Percentiles rank a stretch among this genome's conserved stretches.
phyloP scores from a whole-genome alignment of 2,329 filamentous ascomycete species.

The Elsinoe arachidis region DNA sequence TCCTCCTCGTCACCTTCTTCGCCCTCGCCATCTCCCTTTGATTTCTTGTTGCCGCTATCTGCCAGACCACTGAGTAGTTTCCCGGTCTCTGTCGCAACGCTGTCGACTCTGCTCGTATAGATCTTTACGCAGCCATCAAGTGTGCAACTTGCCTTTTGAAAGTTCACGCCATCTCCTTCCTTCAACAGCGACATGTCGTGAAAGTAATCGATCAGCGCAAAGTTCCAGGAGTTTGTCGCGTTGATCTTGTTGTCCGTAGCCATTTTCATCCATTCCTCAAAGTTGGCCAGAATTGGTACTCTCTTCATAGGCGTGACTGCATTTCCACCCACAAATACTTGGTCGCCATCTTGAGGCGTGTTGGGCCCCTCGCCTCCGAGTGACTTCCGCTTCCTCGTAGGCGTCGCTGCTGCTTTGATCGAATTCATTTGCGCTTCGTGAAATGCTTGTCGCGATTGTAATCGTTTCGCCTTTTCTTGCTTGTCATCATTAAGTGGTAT shows the following conservation, averaged over 20 bases:
- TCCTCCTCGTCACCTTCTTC: constrained; percentile 53
- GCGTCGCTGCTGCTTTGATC: constrained; percentile 72
- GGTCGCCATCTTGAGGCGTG: constrained; percentile 44
- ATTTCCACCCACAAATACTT: constrained; percentile 57
- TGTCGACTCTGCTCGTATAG: constrained; percentile 96
- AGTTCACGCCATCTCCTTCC: constrained; percentile 95
- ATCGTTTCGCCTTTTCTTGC: constrained; percentile 78
- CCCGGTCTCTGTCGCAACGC: constrained; percentile 92
- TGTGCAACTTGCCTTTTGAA: constrained; percentile 96
- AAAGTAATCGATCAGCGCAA: constrained; percentile 99
- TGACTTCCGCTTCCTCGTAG: constrained; percentile 55
- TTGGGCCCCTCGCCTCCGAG: constrained; percentile 42
- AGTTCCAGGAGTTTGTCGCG: constrained; percentile 96
- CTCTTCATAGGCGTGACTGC: constrained; percentile 93
- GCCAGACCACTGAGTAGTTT: constrained; percentile 89
- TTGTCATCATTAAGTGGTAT: constrained; percentile 95
- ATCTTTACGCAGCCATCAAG: constrained; percentile 98
- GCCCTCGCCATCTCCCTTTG: constrained; percentile 45
- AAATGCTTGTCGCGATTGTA: constrained; percentile 77
- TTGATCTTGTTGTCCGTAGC: constrained; percentile 97
- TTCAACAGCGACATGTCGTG: constrained; percentile 97
- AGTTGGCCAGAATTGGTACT: constrained; percentile 91
- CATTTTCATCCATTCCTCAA: constrained; percentile 99
- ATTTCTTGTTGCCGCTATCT: constrained; percentile 62
- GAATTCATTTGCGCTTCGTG: constrained; percentile 90